These are phyloP conservation scores for Peniophora sp. DNA, from an alignment of 1,284 basidiomycete species.

Conservation along the genomic window DNA sequence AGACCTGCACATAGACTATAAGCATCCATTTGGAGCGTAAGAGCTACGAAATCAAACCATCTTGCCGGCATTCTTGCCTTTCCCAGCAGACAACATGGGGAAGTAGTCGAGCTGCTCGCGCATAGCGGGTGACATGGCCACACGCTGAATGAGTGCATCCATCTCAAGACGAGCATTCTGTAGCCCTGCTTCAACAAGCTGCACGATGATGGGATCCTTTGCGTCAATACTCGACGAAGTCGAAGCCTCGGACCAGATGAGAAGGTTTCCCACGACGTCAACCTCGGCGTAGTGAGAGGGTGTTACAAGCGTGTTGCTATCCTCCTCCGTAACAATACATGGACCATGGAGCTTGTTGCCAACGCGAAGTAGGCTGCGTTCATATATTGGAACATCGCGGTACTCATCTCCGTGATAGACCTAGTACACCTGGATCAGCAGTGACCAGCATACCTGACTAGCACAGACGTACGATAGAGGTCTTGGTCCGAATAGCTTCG, in stretches of 20 bases:
- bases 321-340: slow-evolving; percentile 18
- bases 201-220: slow-evolving; percentile 18
- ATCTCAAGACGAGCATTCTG: slow-evolving; percentile 22
- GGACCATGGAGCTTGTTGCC: slow-evolving; percentile 19
- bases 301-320: slow-evolving; percentile 14
- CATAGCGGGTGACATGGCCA: slow-evolving; percentile 24
- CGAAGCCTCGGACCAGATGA: slow-evolving; percentile 17
- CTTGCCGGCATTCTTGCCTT: slow-evolving; percentile 20
- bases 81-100: slow-evolving; percentile 22
- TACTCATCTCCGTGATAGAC: slow-evolving; percentile 16
- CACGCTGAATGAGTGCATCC: slow-evolving; percentile 20
- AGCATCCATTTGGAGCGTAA: too few species aligned
- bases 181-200: slow-evolving; percentile 22
- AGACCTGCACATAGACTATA: background rate
- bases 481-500: background rate
- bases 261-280: slow-evolving; percentile 20
- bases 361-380: slow-evolving; percentile 13
- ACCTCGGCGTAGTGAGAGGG: slow-evolving; percentile 21
- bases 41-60: slow-evolving; percentile 12
- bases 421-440: too few species aligned
- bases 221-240: background rate
- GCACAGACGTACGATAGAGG: background rate
- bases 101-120: slow-evolving; percentile 22
- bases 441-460: background rate
- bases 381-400: slow-evolving; percentile 18